Evolutionary conservation across 2,329 filamentous ascomycete species (phyloP).

Genomic region (Colletotrichum tanaceti): DNA sequence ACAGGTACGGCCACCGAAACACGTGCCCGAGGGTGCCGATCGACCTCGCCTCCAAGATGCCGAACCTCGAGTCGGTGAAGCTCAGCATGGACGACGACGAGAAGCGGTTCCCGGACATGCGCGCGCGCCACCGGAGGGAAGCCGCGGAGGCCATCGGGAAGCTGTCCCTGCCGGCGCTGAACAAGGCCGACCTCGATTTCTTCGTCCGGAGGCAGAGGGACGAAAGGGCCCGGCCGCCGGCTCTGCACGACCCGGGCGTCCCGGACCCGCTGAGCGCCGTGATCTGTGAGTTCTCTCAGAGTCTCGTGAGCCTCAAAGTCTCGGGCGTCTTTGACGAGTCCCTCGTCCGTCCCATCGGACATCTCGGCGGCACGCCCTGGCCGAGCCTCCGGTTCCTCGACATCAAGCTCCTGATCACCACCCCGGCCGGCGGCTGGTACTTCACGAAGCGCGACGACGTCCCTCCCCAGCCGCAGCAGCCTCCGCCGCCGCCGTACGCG

Average conservation of each 20-base stretch:
- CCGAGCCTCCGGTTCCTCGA: constrained; percentile 8
- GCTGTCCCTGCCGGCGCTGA: background rate
- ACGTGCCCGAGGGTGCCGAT: constrained; percentile 6
- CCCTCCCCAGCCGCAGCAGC: too few species aligned
- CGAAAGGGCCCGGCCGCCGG: background rate
- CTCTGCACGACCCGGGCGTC: background rate
- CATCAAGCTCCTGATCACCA: background rate
- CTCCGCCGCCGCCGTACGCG: background rate
- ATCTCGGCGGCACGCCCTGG: background rate
- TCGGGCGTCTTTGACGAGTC: constrained; percentile 5
- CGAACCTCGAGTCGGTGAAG: background rate
- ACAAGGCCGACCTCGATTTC: constrained; percentile 3
- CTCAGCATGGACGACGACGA: constrained; percentile 12
- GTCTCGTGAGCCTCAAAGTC: background rate
- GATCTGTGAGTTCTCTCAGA: background rate
- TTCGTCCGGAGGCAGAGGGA: background rate
- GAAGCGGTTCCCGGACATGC: constrained; percentile 1
- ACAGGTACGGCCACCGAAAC: constrained; percentile 3
- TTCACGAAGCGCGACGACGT: background rate
- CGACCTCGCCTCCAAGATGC: constrained; percentile 11
- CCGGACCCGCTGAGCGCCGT: constrained; percentile 10
- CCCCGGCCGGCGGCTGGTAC: constrained; percentile 1
- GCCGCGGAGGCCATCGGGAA: background rate
- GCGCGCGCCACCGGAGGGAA: background rate
- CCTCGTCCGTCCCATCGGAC: background rate